Base-by-base conservation (phyloP, 805 yeast species). In the Metahyphopichia silvanorum region DNA sequence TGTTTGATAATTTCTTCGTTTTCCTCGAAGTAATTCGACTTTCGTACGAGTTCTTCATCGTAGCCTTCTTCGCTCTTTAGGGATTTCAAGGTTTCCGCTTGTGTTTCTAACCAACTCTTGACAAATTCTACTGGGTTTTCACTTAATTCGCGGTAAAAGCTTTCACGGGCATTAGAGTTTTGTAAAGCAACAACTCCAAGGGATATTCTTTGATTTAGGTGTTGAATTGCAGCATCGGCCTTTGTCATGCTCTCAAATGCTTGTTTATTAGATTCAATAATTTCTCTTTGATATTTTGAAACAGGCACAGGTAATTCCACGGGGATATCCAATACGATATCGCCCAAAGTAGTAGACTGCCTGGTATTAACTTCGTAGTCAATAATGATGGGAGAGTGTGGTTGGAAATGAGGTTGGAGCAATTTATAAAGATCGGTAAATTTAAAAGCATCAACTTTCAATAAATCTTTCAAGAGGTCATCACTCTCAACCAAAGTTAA, bases 51-150 rank as follows among this genome's bases (percentile, higher is more conserved):
- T 53, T 89, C 97, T 61, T 91, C 97, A 52, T 80, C 81, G 59
- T 80, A 84, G 7, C 89, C 91, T 47, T 85, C 93, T 43, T 93
- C 98, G 43, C 95, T 88, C 38, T 87, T 76, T 42, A 93, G 69
- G 10, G 91, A 84, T 60, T 84, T 88, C 50, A 93, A 70, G 29
- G 91, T 85, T 38, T 87, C 86, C 11, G 87, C 70, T 56, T 93
- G 95, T 27, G 87, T 81, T 27, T 79, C 82, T 40, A 80, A 67
- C 75, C 95, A 85, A 32, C 77, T 71, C 34, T 80, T 69, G 44
- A 93, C 62, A 47, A 87, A 86, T 16, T 71, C 71, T 3, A 79
- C 82, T 0, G 98, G 98, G 49, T 89, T 79, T 28, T 81, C 71
- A 25, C 85, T 69, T 38, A 93, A 66, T 40, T 79, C 79, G 21